These are phyloP conservation scores for Terana coerulea DNA, from an alignment of 768 basidiomycete species.

Conservation along the genomic window DNA sequence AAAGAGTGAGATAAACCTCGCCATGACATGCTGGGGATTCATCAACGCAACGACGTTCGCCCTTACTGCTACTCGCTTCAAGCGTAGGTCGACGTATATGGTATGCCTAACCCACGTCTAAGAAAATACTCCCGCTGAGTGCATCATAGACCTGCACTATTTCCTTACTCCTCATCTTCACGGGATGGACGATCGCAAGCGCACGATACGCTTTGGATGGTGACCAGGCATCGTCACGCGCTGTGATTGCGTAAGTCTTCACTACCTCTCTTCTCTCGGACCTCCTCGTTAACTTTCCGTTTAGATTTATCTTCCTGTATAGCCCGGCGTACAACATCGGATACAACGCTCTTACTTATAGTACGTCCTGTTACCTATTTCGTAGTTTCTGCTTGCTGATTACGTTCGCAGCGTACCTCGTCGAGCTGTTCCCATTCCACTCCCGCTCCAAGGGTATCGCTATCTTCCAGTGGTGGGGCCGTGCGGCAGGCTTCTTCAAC, in stretches of 20 bases:
- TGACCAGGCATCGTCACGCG: slow-evolving; percentile 41
- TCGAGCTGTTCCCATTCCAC: slow-evolving; percentile 67
- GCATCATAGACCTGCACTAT: slow-evolving; percentile 39
- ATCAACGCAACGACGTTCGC: slow-evolving; percentile 51
- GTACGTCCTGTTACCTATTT: slow-evolving; percentile 26
- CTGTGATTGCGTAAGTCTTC: slow-evolving; percentile 43
- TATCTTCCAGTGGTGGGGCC: slow-evolving; percentile 56
- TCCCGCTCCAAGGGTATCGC: slow-evolving; percentile 59
- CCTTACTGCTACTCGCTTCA: slow-evolving; percentile 43
- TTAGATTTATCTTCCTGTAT: slow-evolving; percentile 52
- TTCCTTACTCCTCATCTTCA: slow-evolving; percentile 43
- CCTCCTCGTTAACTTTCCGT: neutral
- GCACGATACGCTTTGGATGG: slow-evolving; percentile 40
- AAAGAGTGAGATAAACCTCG: slow-evolving; percentile 57
- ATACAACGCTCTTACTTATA: slow-evolving; percentile 55
- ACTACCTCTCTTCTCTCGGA: neutral
- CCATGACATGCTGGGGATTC: slow-evolving; percentile 51
- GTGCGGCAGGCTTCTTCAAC: slow-evolving; percentile 57
- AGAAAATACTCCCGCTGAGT: neutral
- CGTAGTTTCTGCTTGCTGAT: neutral
- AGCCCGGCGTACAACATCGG: slow-evolving; percentile 53
- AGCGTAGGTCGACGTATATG: slow-evolving; percentile 46
- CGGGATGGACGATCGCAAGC: slow-evolving; percentile 53
- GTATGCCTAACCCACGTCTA: slow-evolving; percentile 25
- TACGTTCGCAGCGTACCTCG: slow-evolving; percentile 46